phyloP scores from a whole-genome alignment of 176 grass and related monocot species.

The Otatea glauca region DNA sequence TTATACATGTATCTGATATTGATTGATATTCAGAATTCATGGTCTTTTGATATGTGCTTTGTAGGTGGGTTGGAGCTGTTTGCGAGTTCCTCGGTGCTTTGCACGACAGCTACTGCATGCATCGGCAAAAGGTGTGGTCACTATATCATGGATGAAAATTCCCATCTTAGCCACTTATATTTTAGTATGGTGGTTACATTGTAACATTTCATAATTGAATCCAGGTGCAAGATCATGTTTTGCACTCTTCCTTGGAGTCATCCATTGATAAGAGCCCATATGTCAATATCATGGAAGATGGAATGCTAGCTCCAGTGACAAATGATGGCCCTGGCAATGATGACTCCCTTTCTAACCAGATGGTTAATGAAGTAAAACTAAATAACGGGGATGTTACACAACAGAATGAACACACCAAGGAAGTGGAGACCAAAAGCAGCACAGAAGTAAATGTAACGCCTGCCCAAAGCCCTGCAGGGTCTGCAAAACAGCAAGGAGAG shows the following conservation, averaged over 20 bases:
- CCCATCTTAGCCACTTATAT: neutral
- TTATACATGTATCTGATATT: neutral
- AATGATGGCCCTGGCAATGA: constrained; percentile 39
- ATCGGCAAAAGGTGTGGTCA: constrained; percentile 62
- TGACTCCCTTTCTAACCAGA: constrained; percentile 19
- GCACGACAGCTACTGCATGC: constrained; percentile 73
- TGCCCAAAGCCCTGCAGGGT: constrained; percentile 27
- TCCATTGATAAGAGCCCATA: constrained; percentile 88
- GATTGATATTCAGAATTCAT: neutral
- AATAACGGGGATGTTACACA: neutral
- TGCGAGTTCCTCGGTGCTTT: constrained; percentile 78
- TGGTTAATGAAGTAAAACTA: constrained; percentile 41
- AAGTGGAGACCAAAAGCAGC: neutral
- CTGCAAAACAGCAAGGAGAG: constrained; percentile 37
- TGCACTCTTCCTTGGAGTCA: constrained; percentile 77
- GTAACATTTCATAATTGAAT: constrained; percentile 41
- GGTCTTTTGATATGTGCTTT: constrained; percentile 42
- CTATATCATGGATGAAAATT: constrained; percentile 42
- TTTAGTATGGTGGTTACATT: constrained; percentile 4
- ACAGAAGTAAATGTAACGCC: neutral
- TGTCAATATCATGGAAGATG: constrained; percentile 80
- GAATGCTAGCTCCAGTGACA: constrained; percentile 67
- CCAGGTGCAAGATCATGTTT: constrained; percentile 52
- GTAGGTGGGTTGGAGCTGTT: constrained; percentile 87
- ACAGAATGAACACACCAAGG: constrained; percentile 35